A percentile compares a stretch with the other conserved stretches of the same genome.
Conservation (phyloP, 495 filamentous ascomycete genomes). For the Penicillium angulare region DNA sequence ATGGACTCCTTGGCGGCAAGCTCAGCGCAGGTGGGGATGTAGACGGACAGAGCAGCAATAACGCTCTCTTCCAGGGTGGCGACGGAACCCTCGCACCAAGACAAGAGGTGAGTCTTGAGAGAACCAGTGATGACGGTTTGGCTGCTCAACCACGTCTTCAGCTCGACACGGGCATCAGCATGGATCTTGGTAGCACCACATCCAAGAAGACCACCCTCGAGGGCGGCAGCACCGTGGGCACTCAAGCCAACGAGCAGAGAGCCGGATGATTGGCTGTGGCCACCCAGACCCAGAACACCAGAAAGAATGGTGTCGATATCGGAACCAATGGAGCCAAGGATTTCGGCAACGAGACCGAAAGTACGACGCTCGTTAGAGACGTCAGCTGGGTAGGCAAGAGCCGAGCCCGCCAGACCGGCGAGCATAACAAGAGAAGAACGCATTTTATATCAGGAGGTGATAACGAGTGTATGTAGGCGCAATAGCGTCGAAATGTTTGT, state of each 20-base stretch:
- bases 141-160: slow-evolving; percentile 34
- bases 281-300: slow-evolving; percentile 30
- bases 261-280: slow-evolving; percentile 11
- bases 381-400: slow-evolving; percentile 35
- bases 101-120: slow-evolving; percentile 8
- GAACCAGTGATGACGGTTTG: slow-evolving; percentile 25
- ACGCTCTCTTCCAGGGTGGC: slow-evolving; percentile 19
- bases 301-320: slow-evolving; percentile 22
- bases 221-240: slow-evolving; percentile 40
- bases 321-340: slow-evolving; percentile 5
- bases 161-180: slow-evolving; percentile 27
- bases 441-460: slow-evolving; percentile 26
- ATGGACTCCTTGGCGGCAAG: slow-evolving; percentile 40
- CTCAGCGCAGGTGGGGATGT: slow-evolving; percentile 35
- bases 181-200: slow-evolving; percentile 33
- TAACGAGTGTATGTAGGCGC: slow-evolving; percentile 18
- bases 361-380: slow-evolving; percentile 31
- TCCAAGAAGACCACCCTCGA: slow-evolving; percentile 40
- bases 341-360: slow-evolving; percentile 18
- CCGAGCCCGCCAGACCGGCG: slow-evolving; percentile 38
- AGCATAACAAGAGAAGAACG: slow-evolving; percentile 39
- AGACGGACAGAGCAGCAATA: slow-evolving; percentile 33
- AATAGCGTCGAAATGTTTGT: slow-evolving; percentile 1
- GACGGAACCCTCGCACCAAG: slow-evolving; percentile 16
- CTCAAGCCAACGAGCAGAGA: slow-evolving; percentile 31